Percentiles rank a stretch among this genome's conserved stretches.
Evolutionary conservation across 2,329 filamentous ascomycete species (phyloP).

Genomic region (Aspergillus pseudonomiae): DNA sequence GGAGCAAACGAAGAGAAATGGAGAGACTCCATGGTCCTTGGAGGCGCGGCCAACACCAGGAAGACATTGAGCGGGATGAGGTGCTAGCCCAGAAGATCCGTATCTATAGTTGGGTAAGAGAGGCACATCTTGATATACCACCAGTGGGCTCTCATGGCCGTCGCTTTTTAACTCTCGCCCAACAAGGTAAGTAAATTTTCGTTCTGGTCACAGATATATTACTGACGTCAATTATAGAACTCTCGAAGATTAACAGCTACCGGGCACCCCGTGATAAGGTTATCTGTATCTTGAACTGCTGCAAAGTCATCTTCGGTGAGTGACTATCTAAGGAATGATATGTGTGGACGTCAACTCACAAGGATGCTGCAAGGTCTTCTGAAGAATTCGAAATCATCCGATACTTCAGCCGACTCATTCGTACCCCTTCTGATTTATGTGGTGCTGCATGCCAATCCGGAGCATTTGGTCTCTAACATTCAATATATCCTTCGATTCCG

Average conservation of each 20-base stretch:
- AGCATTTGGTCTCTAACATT: slow-evolving; percentile 94
- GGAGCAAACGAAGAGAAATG: slow-evolving; percentile 68
- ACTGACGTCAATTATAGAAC: slow-evolving; percentile 60
- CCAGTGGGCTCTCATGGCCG: slow-evolving; percentile 81
- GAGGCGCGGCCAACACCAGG: slow-evolving; percentile 92
- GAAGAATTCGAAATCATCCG: slow-evolving; percentile 81
- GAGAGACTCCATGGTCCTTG: slow-evolving; percentile 76
- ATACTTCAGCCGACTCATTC: slow-evolving; percentile 95
- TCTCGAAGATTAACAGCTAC: slow-evolving; percentile 95
- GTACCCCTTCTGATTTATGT: slow-evolving; percentile 95
- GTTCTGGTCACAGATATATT: not conserved
- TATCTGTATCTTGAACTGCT: slow-evolving; percentile 96
- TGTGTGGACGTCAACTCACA: not conserved
- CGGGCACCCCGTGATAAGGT: slow-evolving; percentile 97
- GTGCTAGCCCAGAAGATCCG: slow-evolving; percentile 95
- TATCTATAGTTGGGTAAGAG: slow-evolving; percentile 93
- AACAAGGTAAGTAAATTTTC: slow-evolving; percentile 66
- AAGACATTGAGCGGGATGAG: slow-evolving; percentile 95
- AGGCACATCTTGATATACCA: slow-evolving; percentile 91
- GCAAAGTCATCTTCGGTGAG: slow-evolving; percentile 96
- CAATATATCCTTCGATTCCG: slow-evolving; percentile 97
- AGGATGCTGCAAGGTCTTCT: slow-evolving; percentile 63
- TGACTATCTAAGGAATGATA: not conserved
- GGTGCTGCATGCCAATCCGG: slow-evolving; percentile 89
- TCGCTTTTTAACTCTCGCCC: slow-evolving; percentile 84